These are phyloP conservation scores for Clonostachys byssicola DNA, from an alignment of 2,329 filamentous ascomycete species.

Conservation along the genomic window DNA sequence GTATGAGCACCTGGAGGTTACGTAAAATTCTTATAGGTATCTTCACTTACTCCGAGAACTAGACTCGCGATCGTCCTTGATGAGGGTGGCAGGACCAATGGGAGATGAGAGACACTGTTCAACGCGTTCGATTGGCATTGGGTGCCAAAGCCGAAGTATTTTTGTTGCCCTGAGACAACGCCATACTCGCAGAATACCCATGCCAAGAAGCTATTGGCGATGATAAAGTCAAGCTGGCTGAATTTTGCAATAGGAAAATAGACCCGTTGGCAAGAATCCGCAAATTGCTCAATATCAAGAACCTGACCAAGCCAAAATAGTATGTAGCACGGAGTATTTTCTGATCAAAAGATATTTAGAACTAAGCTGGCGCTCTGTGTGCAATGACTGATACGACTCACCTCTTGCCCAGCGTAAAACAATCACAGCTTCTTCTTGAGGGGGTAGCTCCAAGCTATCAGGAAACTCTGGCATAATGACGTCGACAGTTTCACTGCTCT, in stretches of 20 bases:
- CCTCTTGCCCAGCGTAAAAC: neutral
- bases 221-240: constrained; percentile 20
- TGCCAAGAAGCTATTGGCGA: constrained; percentile 26
- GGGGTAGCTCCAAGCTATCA: neutral
- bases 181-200: constrained; percentile 26
- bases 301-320: constrained; percentile 22
- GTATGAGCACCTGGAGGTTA: neutral
- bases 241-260: constrained; percentile 27
- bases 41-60: constrained; percentile 18
- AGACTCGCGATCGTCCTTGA: constrained; percentile 24
- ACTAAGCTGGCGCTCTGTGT: neutral
- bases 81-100: constrained; percentile 21
- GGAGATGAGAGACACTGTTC: constrained; percentile 13
- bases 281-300: constrained; percentile 20
- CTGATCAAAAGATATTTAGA: neutral
- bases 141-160: constrained; percentile 12
- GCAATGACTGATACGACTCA: neutral
- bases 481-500: too few relatives aligned
- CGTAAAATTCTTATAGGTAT: neutral
- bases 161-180: constrained; percentile 10
- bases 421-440: neutral
- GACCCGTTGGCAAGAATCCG: constrained; percentile 21
- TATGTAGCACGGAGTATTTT: neutral
- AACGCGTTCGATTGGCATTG: constrained; percentile 19
- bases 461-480: too few relatives aligned